Evolutionary conservation across 148 eudicot species (phyloP).

Genomic region (Drosera capensis): DNA sequence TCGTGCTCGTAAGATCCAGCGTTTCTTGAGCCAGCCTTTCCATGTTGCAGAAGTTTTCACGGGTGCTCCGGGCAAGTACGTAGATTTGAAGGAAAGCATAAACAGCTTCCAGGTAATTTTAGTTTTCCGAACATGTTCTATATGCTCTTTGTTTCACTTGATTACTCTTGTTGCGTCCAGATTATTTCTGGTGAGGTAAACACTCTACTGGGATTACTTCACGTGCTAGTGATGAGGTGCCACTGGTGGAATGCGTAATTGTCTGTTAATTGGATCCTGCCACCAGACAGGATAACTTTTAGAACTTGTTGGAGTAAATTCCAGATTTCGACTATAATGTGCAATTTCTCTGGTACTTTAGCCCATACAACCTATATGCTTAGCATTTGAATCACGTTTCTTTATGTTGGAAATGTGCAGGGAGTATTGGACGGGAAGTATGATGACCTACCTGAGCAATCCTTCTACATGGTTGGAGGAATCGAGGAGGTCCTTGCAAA

Average conservation of each 20-base stretch:
- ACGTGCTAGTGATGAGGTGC: too few species aligned
- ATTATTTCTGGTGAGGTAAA: too few species aligned
- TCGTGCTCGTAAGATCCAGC: conserved; percentile 93
- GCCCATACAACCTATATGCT: background rate
- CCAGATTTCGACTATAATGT: too few species aligned
- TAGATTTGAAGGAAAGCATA: conserved; percentile 90
- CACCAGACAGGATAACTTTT: too few species aligned
- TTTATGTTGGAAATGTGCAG: conserved; percentile 17
- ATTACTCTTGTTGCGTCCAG: background rate
- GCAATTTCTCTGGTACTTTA: background rate
- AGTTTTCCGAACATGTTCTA: background rate
- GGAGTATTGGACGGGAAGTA: conserved; percentile 96
- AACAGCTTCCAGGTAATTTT: conserved; percentile 79
- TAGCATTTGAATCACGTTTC: background rate
- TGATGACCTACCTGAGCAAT: conserved; percentile 88
- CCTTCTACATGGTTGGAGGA: conserved; percentile 99
- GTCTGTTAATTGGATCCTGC: too few species aligned
- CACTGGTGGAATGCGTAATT: too few species aligned
- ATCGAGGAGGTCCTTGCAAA: conserved; percentile 93
- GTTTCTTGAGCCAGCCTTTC: conserved; percentile 96
- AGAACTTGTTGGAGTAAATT: too few species aligned
- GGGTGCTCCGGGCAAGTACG: conserved; percentile 96
- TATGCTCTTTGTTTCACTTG: background rate
- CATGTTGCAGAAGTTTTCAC: conserved; percentile 99
- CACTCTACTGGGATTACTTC: too few species aligned